These are phyloP conservation scores for Syncephalastrum sp. DNA, from an alignment of 371 early-diverging fungal genomes.

Conservation along the genomic window DNA sequence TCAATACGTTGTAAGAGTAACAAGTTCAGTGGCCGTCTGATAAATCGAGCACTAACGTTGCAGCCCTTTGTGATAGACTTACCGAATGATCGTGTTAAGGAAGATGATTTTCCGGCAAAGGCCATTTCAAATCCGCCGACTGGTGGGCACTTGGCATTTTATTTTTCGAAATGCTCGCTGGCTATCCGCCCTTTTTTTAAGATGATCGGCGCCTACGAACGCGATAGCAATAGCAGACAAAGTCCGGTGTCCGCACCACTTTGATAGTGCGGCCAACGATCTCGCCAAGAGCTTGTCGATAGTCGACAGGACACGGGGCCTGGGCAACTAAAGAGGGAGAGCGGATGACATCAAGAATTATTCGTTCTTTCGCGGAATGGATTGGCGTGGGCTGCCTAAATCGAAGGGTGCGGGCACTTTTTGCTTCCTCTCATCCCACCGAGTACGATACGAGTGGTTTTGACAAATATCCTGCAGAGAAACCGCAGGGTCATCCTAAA, in stretches of 20 bases:
- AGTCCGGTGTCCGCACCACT: slow-evolving; percentile 72
- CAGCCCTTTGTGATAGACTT: too few relatives aligned
- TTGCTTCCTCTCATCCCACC: slow-evolving; percentile 59
- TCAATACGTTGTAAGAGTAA: too few relatives aligned
- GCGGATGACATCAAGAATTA: slow-evolving; percentile 74
- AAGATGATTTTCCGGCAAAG: too few relatives aligned
- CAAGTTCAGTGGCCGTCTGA: too few relatives aligned
- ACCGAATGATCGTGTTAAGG: too few relatives aligned
- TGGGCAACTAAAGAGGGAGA: slow-evolving; percentile 62
- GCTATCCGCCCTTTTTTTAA: slow-evolving; percentile 96
- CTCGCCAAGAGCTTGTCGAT: slow-evolving; percentile 73
- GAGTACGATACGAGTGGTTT: slow-evolving; percentile 70
- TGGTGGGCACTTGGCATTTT: slow-evolving; percentile 99
- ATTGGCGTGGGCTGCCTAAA: slow-evolving; percentile 81
- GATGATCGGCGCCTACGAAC: slow-evolving; percentile 92
- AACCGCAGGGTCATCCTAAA: slow-evolving; percentile 23
- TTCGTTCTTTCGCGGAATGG: slow-evolving; percentile 83
- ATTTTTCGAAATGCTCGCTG: slow-evolving; percentile 96
- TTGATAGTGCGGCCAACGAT: slow-evolving; percentile 78
- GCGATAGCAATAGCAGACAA: slow-evolving; percentile 77
- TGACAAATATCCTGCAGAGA: slow-evolving; percentile 64
- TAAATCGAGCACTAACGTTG: too few relatives aligned
- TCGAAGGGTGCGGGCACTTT: slow-evolving; percentile 62
- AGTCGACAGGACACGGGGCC: slow-evolving; percentile 71
- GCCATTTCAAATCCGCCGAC: slow-evolving; percentile 96